phyloP scores from a whole-genome alignment of 352 stramenopile species.

The Globisporangium splendens region DNA sequence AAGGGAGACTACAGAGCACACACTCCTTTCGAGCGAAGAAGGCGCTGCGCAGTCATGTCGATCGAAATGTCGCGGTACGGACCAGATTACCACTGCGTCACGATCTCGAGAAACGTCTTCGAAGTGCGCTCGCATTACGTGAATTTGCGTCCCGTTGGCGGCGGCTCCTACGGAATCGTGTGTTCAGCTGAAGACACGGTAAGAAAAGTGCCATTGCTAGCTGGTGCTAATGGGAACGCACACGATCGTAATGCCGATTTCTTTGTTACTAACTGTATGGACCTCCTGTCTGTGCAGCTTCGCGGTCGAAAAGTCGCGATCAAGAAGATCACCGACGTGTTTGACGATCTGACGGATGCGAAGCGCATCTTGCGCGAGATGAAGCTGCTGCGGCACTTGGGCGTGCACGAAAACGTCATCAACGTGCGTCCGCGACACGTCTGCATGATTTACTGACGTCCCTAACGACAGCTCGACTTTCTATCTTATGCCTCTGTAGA shows the following conservation, averaged over 20 bases:
- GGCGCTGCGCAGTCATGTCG: conserved; percentile 46
- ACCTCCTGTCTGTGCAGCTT: conserved; percentile 35
- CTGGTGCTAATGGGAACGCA: neutral
- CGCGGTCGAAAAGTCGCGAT: conserved; percentile 86
- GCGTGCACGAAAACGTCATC: conserved; percentile 91
- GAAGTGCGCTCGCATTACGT: conserved; percentile 81
- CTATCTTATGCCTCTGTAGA: conserved; percentile 26
- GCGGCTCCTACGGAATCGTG: conserved; percentile 91
- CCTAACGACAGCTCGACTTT: too few relatives aligned
- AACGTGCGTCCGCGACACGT: conserved; percentile 34
- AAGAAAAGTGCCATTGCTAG: neutral
- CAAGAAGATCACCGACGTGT: conserved; percentile 93
- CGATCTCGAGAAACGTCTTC: conserved; percentile 76
- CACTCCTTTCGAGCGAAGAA: too few relatives aligned
- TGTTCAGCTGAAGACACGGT: conserved; percentile 90
- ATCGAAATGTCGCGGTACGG: conserved; percentile 72
- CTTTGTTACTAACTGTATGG: neutral
- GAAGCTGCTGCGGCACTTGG: conserved; percentile 90
- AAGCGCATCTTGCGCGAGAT: conserved; percentile 93
- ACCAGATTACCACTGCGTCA: conserved; percentile 80
- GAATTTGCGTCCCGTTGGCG: conserved; percentile 72
- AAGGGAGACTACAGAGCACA: too few relatives aligned
- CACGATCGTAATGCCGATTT: neutral
- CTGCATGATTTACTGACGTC: too few relatives aligned
- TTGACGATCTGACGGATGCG: conserved; percentile 89